A percentile compares a stretch with the other conserved stretches of the same genome.
Evolutionary conservation across 257 asterid genomes (phyloP).

Genomic region (Gynochthodes officinalis): DNA sequence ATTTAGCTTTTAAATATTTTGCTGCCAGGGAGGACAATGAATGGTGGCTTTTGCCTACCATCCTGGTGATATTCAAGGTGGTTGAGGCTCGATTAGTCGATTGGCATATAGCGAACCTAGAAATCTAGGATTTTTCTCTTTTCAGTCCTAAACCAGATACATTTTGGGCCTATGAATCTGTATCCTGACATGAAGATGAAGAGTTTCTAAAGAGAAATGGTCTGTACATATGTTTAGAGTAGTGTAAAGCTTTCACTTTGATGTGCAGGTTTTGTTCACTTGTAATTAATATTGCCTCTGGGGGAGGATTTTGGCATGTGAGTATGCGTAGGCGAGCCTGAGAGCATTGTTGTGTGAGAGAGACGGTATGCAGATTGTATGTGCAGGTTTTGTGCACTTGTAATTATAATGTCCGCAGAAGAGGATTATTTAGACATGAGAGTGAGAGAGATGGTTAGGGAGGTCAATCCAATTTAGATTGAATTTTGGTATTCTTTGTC

Average conservation of each 20-base stretch:
- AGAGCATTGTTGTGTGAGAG: background rate
- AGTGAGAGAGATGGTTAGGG: background rate
- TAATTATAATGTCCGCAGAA: background rate
- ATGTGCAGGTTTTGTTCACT: conserved; percentile 40
- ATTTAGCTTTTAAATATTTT: too few species aligned
- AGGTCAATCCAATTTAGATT: conserved; percentile 1
- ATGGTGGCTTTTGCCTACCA: too few species aligned
- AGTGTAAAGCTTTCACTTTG: conserved; percentile 40
- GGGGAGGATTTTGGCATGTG: background rate
- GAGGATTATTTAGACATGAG: conserved; percentile 2
- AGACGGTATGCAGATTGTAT: background rate
- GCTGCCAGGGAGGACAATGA: too few species aligned
- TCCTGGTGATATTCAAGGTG: too few species aligned
- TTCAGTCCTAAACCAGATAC: too few species aligned
- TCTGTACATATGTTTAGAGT: too few species aligned
- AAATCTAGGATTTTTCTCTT: too few species aligned
- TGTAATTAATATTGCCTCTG: conserved; percentile 13
- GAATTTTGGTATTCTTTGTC: background rate
- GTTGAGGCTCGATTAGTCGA: too few species aligned
- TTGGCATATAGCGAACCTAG: too few species aligned
- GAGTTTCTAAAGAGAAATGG: too few species aligned
- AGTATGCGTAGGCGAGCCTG: background rate
- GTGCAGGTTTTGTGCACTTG: conserved; percentile 1
- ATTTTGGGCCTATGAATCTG: too few species aligned
- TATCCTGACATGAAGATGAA: too few species aligned